These are phyloP conservation scores for Chloromonas sp. DNA, from an alignment of 163 green algal genomes.

Conservation along the genomic window DNA sequence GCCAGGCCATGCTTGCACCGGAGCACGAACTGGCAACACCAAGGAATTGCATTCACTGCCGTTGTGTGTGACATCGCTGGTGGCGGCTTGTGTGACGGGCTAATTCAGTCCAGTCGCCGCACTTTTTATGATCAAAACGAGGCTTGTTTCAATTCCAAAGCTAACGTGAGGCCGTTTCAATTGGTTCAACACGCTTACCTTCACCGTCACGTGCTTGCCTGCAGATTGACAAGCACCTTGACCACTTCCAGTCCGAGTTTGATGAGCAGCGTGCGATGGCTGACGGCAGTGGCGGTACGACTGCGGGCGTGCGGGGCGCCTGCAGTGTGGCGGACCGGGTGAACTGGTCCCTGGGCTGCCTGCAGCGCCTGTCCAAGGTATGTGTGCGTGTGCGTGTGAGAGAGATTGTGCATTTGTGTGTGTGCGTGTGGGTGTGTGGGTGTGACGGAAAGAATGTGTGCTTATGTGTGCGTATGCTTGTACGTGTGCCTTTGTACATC, in stretches of 20 bases:
- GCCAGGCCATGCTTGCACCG: no score
- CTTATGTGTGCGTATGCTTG: background rate
- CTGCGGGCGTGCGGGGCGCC: background rate
- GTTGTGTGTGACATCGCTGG: no score
- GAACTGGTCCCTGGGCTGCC: conserved; percentile 31
- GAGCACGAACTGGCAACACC: no score
- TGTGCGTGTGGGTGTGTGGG: background rate
- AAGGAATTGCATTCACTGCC: no score
- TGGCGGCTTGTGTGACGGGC: no score
- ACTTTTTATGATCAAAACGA: no score
- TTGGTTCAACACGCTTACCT: no score
- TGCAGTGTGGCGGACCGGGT: conserved; percentile 20
- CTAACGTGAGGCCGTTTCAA: no score
- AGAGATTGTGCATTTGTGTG: background rate
- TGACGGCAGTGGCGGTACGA: background rate
- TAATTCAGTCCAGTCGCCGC: no score
- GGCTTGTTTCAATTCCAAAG: no score
- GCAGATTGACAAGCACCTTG: conserved; percentile 51
- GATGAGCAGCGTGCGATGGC: conserved; percentile 31
- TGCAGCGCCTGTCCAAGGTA: conserved; percentile 25
- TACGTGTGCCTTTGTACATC: background rate
- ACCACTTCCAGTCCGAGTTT: conserved; percentile 53
- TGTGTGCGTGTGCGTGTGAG: background rate
- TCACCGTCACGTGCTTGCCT: background rate
- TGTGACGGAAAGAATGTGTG: background rate